phyloP scores from a whole-genome alignment of 257 asterid species.

The Plectranthus barbatus region DNA sequence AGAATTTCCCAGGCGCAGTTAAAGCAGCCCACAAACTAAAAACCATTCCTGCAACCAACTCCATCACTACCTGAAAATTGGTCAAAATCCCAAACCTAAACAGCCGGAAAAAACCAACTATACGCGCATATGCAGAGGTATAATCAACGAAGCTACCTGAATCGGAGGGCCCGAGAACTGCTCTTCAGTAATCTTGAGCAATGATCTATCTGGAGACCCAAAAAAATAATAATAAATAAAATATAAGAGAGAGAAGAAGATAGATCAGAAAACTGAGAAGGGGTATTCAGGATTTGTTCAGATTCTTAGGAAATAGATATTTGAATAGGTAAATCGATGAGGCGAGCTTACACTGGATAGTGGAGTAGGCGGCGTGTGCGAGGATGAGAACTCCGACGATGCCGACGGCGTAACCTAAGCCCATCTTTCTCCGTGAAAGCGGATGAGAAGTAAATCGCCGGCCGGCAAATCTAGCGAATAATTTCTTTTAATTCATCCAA shows the following conservation, averaged over 20 bases:
- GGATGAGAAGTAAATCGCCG: constrained; percentile 22
- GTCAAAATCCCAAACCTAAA: not conserved
- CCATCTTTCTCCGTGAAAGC: constrained; percentile 35
- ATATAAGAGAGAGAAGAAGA: too few species aligned
- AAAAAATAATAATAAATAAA: too few species aligned
- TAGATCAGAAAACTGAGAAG: not conserved
- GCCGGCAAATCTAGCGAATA: constrained; percentile 11
- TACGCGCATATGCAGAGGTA: not conserved
- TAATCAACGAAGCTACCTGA: constrained; percentile 35
- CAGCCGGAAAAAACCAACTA: not conserved
- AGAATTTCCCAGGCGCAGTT: constrained; percentile 76
- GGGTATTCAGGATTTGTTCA: not conserved
- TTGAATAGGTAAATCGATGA: constrained; percentile 1
- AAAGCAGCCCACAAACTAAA: constrained; percentile 86
- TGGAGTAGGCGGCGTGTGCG: constrained; percentile 69
- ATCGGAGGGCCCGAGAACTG: constrained; percentile 76
- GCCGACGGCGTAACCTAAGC: constrained; percentile 64
- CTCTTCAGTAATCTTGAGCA: constrained; percentile 91
- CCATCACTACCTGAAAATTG: constrained; percentile 67
- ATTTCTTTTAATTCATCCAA: not conserved
- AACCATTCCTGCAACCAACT: constrained; percentile 50
- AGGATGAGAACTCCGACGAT: constrained; percentile 68
- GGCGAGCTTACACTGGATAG: constrained; percentile 61
- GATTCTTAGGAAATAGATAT: not conserved
- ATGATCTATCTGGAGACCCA: constrained; percentile 59